Percentiles rank a stretch among this genome's conserved stretches.
Evolutionary conservation across 2,329 filamentous ascomycete genomes (phyloP).

Genomic region (Geosmithia flava): DNA sequence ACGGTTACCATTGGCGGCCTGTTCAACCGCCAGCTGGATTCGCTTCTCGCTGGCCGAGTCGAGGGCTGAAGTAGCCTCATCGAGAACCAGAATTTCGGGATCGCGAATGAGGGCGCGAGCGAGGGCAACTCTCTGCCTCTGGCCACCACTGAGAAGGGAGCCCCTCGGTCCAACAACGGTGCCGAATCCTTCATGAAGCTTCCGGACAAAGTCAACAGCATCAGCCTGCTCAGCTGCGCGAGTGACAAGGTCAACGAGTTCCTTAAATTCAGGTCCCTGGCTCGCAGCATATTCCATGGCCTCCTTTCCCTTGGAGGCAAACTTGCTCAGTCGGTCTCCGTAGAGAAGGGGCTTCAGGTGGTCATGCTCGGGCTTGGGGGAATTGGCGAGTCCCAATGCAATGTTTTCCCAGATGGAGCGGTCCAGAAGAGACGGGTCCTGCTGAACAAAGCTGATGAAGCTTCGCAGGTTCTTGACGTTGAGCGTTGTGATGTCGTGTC

Average conservation of each 20-base stretch:
- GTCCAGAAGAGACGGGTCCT: constrained; percentile 33
- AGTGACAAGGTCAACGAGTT: constrained; percentile 3
- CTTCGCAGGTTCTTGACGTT: constrained; percentile 32
- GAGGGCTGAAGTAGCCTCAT: constrained; percentile 87
- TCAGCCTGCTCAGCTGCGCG: constrained; percentile 3
- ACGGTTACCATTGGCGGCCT: constrained; percentile 65
- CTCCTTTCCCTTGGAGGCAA: neutral
- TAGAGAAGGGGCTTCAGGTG: constrained; percentile 24
- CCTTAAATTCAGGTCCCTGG: neutral
- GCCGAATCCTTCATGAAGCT: constrained; percentile 3
- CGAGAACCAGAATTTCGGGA: constrained; percentile 62
- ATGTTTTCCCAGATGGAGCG: constrained; percentile 27
- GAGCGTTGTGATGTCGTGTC: constrained; percentile 2
- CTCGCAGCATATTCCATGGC: neutral
- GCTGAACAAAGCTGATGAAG: constrained; percentile 31
- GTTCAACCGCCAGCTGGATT: constrained; percentile 85
- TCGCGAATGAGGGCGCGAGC: constrained; percentile 21
- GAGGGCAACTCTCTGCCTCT: constrained; percentile 51
- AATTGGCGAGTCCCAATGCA: constrained; percentile 10
- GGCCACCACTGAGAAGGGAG: constrained; percentile 49
- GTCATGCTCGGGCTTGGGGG: constrained; percentile 31
- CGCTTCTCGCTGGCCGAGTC: constrained; percentile 93
- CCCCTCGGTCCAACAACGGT: constrained; percentile 42
- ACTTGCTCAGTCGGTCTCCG: constrained; percentile 25
- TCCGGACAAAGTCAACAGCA: constrained; percentile 1